Conservation (phyloP, 208 protist genomes). For the Herpetomonas tarakana region DNA sequence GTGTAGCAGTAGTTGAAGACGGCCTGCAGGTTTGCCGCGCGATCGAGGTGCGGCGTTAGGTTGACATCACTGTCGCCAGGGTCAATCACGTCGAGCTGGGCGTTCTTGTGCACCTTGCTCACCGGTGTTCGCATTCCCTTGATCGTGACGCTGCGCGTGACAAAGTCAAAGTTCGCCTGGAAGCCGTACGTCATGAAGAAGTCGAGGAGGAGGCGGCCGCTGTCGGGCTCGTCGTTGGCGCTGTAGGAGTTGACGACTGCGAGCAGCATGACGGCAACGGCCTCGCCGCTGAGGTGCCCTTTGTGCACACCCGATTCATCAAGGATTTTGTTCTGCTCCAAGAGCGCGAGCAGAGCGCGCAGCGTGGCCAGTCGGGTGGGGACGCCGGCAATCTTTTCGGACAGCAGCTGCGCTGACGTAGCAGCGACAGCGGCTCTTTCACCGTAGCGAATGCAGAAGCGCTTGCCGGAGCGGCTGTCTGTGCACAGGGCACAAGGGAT, state of each 20-base stretch:
- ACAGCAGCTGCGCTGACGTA: slow-evolving; percentile 16
- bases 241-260: slow-evolving; percentile 42
- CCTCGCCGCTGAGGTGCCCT: slow-evolving; percentile 31
- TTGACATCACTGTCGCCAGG: slow-evolving; percentile 25
- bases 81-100: slow-evolving; percentile 33
- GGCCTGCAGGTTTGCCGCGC: slow-evolving; percentile 29
- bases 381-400: slow-evolving; percentile 11
- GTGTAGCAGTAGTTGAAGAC: slow-evolving; percentile 55
- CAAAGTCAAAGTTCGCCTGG: slow-evolving; percentile 32
- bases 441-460: slow-evolving; percentile 35
- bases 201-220: slow-evolving; percentile 30
- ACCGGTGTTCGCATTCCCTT: slow-evolving; percentile 16
- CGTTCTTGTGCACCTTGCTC: slow-evolving; percentile 28
- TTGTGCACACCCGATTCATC: slow-evolving; percentile 23
- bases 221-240: slow-evolving; percentile 17
- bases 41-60: slow-evolving; percentile 24
- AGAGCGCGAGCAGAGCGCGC: slow-evolving; percentile 23
- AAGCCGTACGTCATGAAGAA: slow-evolving; percentile 51
- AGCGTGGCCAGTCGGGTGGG: slow-evolving; percentile 15
- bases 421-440: slow-evolving; percentile 13
- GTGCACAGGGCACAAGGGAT: slow-evolving; percentile 27
- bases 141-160: slow-evolving; percentile 19
- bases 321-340: slow-evolving; percentile 43
- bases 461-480: slow-evolving; percentile 23
- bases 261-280: slow-evolving; percentile 36